Evolutionary conservation across 108 stramenopile species (phyloP).

Genomic region (Aurantiochytrium sp.): DNA sequence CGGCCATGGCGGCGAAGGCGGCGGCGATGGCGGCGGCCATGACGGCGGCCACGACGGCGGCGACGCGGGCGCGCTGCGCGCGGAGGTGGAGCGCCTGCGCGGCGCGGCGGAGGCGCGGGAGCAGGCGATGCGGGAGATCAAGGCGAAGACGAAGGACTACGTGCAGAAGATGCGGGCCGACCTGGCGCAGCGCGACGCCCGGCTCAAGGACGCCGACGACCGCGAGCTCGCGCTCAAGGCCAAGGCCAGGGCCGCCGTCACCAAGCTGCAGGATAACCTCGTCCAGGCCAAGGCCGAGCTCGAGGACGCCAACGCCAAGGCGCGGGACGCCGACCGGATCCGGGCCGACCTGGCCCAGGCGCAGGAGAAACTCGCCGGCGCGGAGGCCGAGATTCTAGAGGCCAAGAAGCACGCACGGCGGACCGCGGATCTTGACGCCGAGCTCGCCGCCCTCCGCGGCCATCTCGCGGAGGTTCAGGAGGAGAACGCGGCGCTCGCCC

Average conservation of each 20-base stretch:
- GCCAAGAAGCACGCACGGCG: too few relatives aligned
- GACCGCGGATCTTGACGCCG: too few relatives aligned
- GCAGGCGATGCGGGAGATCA: not conserved
- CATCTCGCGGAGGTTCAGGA: too few relatives aligned
- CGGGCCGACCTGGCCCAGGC: not conserved
- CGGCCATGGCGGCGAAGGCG: too few relatives aligned
- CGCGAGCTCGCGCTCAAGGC: not conserved
- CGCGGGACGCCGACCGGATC: not conserved
- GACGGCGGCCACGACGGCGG: not conserved
- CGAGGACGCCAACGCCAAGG: not conserved
- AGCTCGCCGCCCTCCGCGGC: too few relatives aligned
- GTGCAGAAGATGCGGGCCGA: not conserved
- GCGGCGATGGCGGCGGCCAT: not conserved
- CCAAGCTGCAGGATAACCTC: constrained; percentile 4
- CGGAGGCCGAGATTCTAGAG: too few relatives aligned
- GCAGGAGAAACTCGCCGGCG: too few relatives aligned
- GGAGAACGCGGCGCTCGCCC: too few relatives aligned
- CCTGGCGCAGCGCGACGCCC: not conserved
- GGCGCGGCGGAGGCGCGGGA: not conserved
- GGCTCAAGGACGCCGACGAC: not conserved
- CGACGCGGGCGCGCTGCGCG: not conserved
- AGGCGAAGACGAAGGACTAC: not conserved
- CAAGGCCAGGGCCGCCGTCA: not conserved
- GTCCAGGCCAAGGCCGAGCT: not conserved
- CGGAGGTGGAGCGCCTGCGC: not conserved